phyloP scores from a whole-genome alignment of 148 eudicot genomes.

The Rhododendron molle region DNA sequence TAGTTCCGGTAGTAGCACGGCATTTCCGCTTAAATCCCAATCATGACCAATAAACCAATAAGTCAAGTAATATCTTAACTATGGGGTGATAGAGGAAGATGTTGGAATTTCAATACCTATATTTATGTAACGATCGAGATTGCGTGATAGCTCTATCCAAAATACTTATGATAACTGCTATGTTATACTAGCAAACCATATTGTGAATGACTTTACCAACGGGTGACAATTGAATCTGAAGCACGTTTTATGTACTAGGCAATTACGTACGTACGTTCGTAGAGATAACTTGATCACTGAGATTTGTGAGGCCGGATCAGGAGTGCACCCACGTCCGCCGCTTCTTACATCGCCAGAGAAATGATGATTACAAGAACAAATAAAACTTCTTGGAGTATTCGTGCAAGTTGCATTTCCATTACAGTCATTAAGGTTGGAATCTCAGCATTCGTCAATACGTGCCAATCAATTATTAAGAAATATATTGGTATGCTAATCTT shows the following conservation, averaged over 20 bases:
- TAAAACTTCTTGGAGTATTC: slow-evolving; percentile 4
- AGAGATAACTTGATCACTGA: slow-evolving; percentile 14
- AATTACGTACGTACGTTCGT: slow-evolving; percentile 4
- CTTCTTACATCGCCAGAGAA: slow-evolving; percentile 20
- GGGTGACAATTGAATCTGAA: neutral
- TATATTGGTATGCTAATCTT: neutral
- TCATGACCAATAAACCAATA: too few species aligned
- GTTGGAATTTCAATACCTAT: too few species aligned
- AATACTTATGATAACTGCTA: too few species aligned
- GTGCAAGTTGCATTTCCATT: too few species aligned
- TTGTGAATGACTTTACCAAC: too few species aligned
- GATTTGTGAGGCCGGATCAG: neutral
- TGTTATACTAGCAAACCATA: too few species aligned
- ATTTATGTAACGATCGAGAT: too few species aligned
- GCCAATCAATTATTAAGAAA: neutral
- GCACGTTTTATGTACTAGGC: neutral
- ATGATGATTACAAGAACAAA: slow-evolving; percentile 11
- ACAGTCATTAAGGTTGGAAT: slow-evolving; percentile 11
- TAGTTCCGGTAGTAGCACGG: too few species aligned
- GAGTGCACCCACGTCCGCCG: slow-evolving; percentile 13
- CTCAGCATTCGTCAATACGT: slow-evolving; percentile 19
- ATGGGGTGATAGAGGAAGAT: too few species aligned
- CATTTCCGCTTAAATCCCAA: too few species aligned
- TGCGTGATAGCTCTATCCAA: too few species aligned
- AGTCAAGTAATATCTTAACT: too few species aligned